Conservation (phyloP, 208 protist genomes). For the Novymonas esmeraldas region DNA sequence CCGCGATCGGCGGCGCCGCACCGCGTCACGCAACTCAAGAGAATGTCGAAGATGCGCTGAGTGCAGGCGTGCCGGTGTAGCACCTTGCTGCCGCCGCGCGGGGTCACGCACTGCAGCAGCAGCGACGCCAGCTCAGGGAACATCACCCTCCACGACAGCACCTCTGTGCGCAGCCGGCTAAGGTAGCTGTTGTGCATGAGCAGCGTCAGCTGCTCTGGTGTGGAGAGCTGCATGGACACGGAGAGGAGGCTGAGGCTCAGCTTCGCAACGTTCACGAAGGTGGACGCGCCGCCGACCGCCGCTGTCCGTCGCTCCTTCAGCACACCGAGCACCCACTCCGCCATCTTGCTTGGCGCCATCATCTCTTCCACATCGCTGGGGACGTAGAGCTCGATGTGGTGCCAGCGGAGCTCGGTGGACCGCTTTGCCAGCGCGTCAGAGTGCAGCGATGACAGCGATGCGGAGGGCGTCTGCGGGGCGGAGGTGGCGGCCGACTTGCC, state of each 20-base stretch:
- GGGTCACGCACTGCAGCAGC: constrained; percentile 66
- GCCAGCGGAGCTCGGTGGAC: constrained; percentile 27
- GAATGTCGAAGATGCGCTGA: constrained; percentile 62
- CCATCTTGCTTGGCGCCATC: constrained; percentile 21
- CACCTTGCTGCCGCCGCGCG: constrained; percentile 45
- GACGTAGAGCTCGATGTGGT: constrained; percentile 28
- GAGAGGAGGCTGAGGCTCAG: constrained; percentile 73
- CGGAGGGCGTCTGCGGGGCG: constrained; percentile 5
- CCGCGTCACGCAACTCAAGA: constrained; percentile 63
- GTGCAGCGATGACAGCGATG: constrained; percentile 9
- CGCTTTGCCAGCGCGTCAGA: constrained; percentile 29
- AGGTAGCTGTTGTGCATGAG: constrained; percentile 47
- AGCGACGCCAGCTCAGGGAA: constrained; percentile 61
- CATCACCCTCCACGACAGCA: constrained; percentile 60
- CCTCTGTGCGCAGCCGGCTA: constrained; percentile 40
- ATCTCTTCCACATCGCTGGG: constrained; percentile 26
- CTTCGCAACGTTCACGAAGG: constrained; percentile 50
- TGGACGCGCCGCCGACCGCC: constrained; percentile 13
- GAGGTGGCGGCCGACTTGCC: neutral
- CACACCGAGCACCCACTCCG: constrained; percentile 32
- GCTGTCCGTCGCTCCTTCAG: constrained; percentile 30
- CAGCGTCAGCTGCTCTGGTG: constrained; percentile 49
- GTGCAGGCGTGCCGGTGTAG: constrained; percentile 71
- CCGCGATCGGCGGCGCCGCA: constrained; percentile 9
- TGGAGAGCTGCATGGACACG: constrained; percentile 65